A percentile compares a stretch with the other conserved stretches of the same genome.
phyloP scores from a whole-genome alignment of 352 stramenopile species.

The Phytopythium mirpurense region DNA sequence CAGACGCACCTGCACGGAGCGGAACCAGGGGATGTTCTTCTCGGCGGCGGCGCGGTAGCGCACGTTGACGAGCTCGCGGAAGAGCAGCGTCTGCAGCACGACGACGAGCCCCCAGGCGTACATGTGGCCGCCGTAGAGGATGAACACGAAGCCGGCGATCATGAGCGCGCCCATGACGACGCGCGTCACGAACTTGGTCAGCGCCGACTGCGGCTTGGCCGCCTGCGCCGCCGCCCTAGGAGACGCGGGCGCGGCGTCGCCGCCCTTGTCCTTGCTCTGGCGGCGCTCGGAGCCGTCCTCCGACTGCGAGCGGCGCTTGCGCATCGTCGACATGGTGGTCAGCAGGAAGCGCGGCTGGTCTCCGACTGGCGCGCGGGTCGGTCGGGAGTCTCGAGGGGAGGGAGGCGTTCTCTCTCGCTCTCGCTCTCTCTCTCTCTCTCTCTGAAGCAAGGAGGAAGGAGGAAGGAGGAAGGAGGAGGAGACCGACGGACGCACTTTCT shows the following conservation, averaged over 20 bases:
- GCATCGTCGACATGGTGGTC: conserved; percentile 19
- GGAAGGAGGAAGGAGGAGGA: not conserved
- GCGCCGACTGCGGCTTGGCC: conserved; percentile 19
- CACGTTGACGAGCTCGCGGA: conserved; percentile 98
- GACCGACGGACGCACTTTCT: not conserved
- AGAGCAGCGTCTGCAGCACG: conserved; percentile 87
- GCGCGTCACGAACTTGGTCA: conserved; percentile 69
- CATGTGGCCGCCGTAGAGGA: conserved; percentile 78
- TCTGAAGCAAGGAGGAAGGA: too few species aligned
- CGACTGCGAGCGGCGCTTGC: conserved; percentile 40
- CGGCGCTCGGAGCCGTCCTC: conserved; percentile 8
- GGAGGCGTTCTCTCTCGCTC: not conserved
- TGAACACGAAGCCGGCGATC: conserved; percentile 64
- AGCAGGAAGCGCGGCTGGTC: too few species aligned
- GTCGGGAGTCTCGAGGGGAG: not conserved
- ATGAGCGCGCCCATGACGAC: conserved; percentile 72
- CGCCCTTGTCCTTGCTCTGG: conserved; percentile 18
- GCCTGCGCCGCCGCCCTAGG: conserved; percentile 3
- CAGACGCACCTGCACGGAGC: conserved; percentile 84
- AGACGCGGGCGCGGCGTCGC: conserved; percentile 6
- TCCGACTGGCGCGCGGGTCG: not conserved
- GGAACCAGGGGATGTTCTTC: conserved; percentile 96
- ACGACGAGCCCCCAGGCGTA: conserved; percentile 84
- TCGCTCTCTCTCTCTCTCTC: not conserved
- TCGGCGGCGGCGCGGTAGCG: conserved; percentile 93